phyloP scores from a whole-genome alignment of 306 rosid genomes.

The Styphnolobium japonicum region DNA sequence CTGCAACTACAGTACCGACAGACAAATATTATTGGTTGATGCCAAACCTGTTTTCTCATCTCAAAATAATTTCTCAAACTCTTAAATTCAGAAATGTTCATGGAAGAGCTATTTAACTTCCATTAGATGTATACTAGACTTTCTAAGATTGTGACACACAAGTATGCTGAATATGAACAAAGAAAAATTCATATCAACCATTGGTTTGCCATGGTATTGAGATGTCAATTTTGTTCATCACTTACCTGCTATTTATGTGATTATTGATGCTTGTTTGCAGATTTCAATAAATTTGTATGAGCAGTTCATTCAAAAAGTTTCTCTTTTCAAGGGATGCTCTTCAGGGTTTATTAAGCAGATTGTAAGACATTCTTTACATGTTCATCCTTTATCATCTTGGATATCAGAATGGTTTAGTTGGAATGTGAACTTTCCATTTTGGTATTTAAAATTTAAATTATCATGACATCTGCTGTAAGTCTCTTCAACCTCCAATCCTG shows the following conservation, averaged over 20 bases:
- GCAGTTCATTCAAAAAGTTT: constrained; percentile 44
- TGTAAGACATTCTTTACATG: constrained; percentile 34
- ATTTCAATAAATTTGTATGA: constrained; percentile 54
- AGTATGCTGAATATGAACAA: not conserved
- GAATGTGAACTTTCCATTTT: not conserved
- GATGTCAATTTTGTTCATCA: not conserved
- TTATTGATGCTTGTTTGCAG: constrained; percentile 31
- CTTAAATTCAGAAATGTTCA: not conserved
- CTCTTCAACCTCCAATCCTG: not conserved
- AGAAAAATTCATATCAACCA: not conserved
- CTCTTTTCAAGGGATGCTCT: constrained; percentile 61
- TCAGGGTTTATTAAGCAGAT: constrained; percentile 56
- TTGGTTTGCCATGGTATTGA: not conserved
- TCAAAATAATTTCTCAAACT: not conserved
- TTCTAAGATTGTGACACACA: not conserved
- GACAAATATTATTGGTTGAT: not conserved
- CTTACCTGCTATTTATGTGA: not conserved
- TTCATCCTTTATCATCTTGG: not conserved
- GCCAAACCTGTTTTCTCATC: not conserved
- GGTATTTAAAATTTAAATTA: not conserved
- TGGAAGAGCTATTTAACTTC: not conserved
- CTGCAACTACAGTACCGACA: not conserved
- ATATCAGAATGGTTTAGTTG: not conserved
- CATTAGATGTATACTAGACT: not conserved
- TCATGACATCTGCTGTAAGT: not conserved